Base-by-base conservation (phyloP, 140 eudicot genomes). In the Erigeron philadelphicus region DNA sequence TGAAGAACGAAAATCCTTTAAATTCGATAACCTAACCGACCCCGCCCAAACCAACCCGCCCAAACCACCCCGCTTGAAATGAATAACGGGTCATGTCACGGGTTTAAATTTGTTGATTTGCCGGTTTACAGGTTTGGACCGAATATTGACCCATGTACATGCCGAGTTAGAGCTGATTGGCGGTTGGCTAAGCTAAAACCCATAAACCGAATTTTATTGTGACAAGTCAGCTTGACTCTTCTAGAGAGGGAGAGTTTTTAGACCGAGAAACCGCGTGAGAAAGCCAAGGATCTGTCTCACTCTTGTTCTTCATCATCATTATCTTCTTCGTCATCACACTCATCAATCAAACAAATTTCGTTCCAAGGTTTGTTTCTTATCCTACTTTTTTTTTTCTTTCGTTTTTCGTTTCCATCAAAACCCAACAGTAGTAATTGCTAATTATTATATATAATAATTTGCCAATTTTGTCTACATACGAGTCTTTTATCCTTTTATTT, bases 221-320 rank as follows among this genome's bases (percentile, higher is more conserved):
- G 73, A 67, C 55, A 49, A 42, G 73, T 52, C 70, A 35, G 75
- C 77, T 70, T 43, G 63, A 79, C 79, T 73, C 61, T 63, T 41
- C 21, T 47, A 11, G 31, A 50, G 31, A 59, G 63, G 13, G 71
- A 65, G 58, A 46, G 66, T 47, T 55, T 70, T 71, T 57, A 41
- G 78, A 50, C 57, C 68, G 68, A 72, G 82, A 78, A 73, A 79
- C 79, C 82, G 79, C 82, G 75, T 61, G 72, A 64, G 47, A 73
- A 67, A 73, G 72, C 64, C 79, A 73, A 52, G 79, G 75, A 73
- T 79, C 82, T 19, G 19, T 78, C 63, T 15, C 50, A 35, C 21
- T 5, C 45, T n/a, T 73, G 12, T 48, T 68, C 70, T 47, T 75
- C 64, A 18, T 40, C 68, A 12, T 57, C 70, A 54, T 74, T 59